Percentiles rank a stretch among this genome's conserved stretches.
Conservation (phyloP, 176 grass and related monocot species). For the Thalia dealbata region DNA sequence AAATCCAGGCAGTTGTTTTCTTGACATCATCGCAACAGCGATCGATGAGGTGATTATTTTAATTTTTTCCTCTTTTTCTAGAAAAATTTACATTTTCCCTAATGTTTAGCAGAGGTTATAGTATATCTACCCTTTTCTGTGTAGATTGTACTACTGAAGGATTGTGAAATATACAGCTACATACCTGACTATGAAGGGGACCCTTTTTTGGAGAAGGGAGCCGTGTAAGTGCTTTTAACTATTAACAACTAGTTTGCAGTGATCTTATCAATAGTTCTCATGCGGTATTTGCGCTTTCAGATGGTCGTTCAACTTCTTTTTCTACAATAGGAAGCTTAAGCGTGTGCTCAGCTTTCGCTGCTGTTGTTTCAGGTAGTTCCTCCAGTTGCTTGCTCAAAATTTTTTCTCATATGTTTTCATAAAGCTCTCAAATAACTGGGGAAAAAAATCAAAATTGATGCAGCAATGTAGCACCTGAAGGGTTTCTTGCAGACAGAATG, state of each 20-base stretch:
- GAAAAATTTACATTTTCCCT: no score
- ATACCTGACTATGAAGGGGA: constrained; percentile 76
- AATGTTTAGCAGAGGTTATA: neutral
- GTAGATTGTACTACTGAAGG: constrained; percentile 72
- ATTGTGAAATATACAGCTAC: constrained; percentile 86
- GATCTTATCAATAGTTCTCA: constrained; percentile 11
- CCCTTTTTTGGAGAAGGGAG: constrained; percentile 68
- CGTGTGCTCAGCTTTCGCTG: constrained; percentile 79
- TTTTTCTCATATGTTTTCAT: no score
- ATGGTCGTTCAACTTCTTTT: constrained; percentile 86
- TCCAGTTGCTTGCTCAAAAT: neutral
- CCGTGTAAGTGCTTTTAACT: constrained; percentile 43
- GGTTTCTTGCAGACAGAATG: no score
- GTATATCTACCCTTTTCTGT: neutral
- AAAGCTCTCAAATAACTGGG: no score
- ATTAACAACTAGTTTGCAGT: neutral
- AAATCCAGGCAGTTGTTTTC: constrained; percentile 41
- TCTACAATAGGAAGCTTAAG: constrained; percentile 93
- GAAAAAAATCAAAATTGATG: no score
- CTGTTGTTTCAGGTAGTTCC: constrained; percentile 59
- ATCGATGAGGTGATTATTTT: constrained; percentile 64
- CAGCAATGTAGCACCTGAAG: no score
- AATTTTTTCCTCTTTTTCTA: no score
- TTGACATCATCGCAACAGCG: constrained; percentile 75
- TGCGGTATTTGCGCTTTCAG: constrained; percentile 22